phyloP scores from a whole-genome alignment of 192 early-diverging fungal genomes.

The Rhizoclosmatium globosum region DNA sequence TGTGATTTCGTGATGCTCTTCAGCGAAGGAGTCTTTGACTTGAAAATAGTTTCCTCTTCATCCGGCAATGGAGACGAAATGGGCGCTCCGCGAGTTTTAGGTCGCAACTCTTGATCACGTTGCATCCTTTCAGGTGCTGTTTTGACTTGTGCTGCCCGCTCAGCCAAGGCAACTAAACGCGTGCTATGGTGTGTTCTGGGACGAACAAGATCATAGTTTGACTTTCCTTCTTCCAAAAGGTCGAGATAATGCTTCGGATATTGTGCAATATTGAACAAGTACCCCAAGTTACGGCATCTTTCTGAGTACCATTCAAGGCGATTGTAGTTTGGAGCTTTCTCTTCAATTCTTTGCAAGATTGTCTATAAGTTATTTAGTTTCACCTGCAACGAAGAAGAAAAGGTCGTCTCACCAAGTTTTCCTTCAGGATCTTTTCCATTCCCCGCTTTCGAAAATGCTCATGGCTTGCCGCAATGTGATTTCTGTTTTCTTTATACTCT shows the following conservation, averaged over 20 bases:
- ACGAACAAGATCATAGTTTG: conserved; percentile 27
- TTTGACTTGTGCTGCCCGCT: neutral
- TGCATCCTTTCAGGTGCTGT: conserved; percentile 11
- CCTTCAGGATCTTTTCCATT: conserved; percentile 37
- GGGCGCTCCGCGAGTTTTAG: conserved; percentile 23
- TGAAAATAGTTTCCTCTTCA: neutral
- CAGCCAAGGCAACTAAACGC: neutral
- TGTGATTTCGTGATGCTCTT: neutral
- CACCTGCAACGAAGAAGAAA: neutral
- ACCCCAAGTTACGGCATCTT: conserved; percentile 46
- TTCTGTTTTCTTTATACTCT: neutral
- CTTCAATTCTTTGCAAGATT: conserved; percentile 50
- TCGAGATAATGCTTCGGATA: conserved; percentile 52
- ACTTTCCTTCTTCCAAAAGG: conserved; percentile 25
- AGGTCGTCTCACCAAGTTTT: conserved; percentile 39
- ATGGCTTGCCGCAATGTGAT: conserved; percentile 17
- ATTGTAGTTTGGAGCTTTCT: conserved; percentile 51
- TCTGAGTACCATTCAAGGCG: conserved; percentile 36
- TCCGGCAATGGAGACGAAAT: conserved; percentile 10
- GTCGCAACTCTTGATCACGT: neutral
- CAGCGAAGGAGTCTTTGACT: neutral
- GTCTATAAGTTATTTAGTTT: conserved; percentile 31
- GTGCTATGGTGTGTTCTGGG: conserved; percentile 21
- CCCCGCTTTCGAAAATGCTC: conserved; percentile 22
- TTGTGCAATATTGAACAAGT: conserved; percentile 52